Conservation (phyloP, 345 rosid genomes). For the Salix exigua region DNA sequence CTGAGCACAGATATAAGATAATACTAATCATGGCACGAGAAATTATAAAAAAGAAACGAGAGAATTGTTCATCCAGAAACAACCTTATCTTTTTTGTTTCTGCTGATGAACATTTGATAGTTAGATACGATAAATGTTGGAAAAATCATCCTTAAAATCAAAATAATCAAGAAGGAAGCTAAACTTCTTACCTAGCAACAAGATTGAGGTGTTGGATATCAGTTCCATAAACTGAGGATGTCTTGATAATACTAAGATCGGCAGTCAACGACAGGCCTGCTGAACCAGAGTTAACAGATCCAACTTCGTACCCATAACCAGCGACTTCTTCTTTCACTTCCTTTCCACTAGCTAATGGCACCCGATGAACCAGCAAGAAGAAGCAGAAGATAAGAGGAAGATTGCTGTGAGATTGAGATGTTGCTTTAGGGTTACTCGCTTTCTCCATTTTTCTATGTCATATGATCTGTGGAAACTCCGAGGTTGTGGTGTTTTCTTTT, state of each 20-base stretch:
- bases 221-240: conserved; percentile 4
- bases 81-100: not conserved
- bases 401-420: not conserved
- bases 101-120: not conserved
- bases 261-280: not conserved
- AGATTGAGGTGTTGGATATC: conserved; percentile 12
- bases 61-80: too few relatives aligned
- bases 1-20: not conserved
- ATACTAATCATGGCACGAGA: not conserved
- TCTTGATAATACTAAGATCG: conserved; percentile 14
- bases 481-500: not conserved
- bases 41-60: not conserved
- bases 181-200: conserved; percentile 3
- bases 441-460: not conserved
- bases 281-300: not conserved
- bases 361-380: not conserved
- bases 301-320: not conserved
- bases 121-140: not conserved
- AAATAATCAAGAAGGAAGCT: not conserved
- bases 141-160: not conserved
- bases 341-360: not conserved
- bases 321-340: not conserved
- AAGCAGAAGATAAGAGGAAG: not conserved
- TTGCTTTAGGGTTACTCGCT: not conserved
- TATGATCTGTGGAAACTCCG: not conserved